Conservation (phyloP, 257 asterid genomes). For the Solanum appendiculatum region DNA sequence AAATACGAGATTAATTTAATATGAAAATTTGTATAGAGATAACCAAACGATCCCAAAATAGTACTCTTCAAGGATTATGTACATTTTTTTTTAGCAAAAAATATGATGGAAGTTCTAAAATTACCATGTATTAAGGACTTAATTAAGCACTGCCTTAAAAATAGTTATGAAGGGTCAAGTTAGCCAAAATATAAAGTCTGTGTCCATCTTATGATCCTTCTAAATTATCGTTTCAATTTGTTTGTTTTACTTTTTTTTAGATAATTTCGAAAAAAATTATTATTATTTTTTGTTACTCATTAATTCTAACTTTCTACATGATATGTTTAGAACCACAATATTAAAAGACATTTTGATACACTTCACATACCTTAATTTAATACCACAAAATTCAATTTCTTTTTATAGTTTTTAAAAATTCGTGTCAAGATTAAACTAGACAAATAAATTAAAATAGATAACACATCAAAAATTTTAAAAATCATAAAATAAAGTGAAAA, state of each 20-base stretch:
- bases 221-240: background rate
- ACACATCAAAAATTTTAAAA: background rate
- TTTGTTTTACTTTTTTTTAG: background rate
- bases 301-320: background rate
- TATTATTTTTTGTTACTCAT: background rate
- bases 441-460: background rate
- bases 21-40: background rate
- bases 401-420: background rate
- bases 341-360: background rate
- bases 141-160: background rate
- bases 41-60: background rate
- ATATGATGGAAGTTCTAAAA: background rate
- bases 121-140: background rate
- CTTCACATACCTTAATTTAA: background rate
- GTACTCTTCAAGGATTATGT: background rate
- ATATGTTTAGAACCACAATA: background rate
- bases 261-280: too few relatives aligned
- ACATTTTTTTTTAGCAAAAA: background rate
- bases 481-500: background rate
- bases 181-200: background rate
- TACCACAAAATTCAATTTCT: background rate
- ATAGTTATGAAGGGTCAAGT: background rate
- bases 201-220: background rate
- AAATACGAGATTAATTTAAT: background rate
- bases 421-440: background rate